Evolutionary conservation across 1,284 basidiomycete genomes (phyloP), one percentile per base, ranked within the genome.

Genomic region (Boletus sp.): DNA sequence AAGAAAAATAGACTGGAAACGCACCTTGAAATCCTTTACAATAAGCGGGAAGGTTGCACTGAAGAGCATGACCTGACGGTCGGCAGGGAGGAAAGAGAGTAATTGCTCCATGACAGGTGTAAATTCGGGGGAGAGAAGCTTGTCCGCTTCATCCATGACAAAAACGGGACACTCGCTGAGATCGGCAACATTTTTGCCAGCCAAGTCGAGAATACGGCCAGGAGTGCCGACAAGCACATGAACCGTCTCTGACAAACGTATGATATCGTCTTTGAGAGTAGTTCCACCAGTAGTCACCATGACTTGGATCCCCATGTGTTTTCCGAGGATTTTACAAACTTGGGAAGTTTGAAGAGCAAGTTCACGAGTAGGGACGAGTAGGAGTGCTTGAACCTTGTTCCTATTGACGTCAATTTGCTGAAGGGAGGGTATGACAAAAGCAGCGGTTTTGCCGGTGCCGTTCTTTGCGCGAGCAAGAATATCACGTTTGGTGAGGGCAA

Each of bases 261-360:
- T 76, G 67, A 99, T 99, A 69, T 99, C 95, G 72, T 99, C 95
- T 69, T 95, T 94, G 60, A 99, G 81, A 29, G 94, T 96, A 6
- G 95, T 99, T 32, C 96, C 95, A 54, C 96, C 96, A 4, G 95
- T 99, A 50, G 95, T 97, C 50, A 99, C 95, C 96, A 99, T 99
- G 69, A 99, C 91, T 72, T 99, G 91, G 33, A 93, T 71, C 50
- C 85, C 87, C 79, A 96, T 88, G 64, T 98, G 95, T 68, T 97
- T 97, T 49, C 94, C 94, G 45, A 99, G 82, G 17, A 81, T 94
- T 73, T 98, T 98, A 75, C 92, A 95, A 40, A 99, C 95, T 73
- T 99, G 95, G 36, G 91, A 87, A 16, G 95, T 99, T 74, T 99
- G 94, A 27, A 96, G 77, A 14, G 94, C 94, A 35, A 97, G 82